A percentile compares a stretch with the other conserved stretches of the same genome.
phyloP scores from a whole-genome alignment of 805 yeast genomes.

The Suhomyces canberraensis region DNA sequence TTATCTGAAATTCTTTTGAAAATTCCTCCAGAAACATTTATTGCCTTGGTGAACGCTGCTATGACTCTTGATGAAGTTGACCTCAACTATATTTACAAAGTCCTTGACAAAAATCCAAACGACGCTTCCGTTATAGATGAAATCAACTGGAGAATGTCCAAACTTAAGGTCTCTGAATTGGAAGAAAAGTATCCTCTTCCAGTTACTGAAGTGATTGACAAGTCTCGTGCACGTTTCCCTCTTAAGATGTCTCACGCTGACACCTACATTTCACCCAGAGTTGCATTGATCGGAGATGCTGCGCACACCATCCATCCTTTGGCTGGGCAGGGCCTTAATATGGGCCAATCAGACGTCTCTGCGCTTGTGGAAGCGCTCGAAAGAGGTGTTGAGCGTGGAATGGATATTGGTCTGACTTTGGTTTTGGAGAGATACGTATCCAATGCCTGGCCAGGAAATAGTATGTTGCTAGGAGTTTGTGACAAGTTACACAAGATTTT shows the following conservation, averaged over 20 bases:
- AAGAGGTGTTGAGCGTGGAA: slow-evolving; percentile 67
- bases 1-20: slow-evolving; percentile 60
- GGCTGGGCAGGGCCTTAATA: slow-evolving; percentile 96
- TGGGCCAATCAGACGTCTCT: slow-evolving; percentile 94
- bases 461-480: slow-evolving; percentile 77
- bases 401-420: slow-evolving; percentile 80
- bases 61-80: slow-evolving; percentile 77
- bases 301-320: slow-evolving; percentile 97
- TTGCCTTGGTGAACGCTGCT: slow-evolving; percentile 78
- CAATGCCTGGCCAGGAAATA: slow-evolving; percentile 77
- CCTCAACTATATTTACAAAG: slow-evolving; percentile 61
- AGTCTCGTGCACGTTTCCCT: slow-evolving; percentile 85
- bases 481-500: slow-evolving; percentile 90
- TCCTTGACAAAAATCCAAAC: slow-evolving; percentile 33
- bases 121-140: slow-evolving; percentile 59
- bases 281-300: slow-evolving; percentile 96
- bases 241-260: slow-evolving; percentile 87
- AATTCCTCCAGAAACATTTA: slow-evolving; percentile 59
- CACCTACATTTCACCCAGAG: slow-evolving; percentile 74
- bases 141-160: slow-evolving; percentile 65
- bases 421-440: slow-evolving; percentile 86
- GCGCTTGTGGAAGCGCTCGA: slow-evolving; percentile 68
- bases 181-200: slow-evolving; percentile 67
- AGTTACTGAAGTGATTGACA: slow-evolving; percentile 53
- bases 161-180: slow-evolving; percentile 39